phyloP scores from a whole-genome alignment of 305 asterid species.

The Lippia alba region DNA sequence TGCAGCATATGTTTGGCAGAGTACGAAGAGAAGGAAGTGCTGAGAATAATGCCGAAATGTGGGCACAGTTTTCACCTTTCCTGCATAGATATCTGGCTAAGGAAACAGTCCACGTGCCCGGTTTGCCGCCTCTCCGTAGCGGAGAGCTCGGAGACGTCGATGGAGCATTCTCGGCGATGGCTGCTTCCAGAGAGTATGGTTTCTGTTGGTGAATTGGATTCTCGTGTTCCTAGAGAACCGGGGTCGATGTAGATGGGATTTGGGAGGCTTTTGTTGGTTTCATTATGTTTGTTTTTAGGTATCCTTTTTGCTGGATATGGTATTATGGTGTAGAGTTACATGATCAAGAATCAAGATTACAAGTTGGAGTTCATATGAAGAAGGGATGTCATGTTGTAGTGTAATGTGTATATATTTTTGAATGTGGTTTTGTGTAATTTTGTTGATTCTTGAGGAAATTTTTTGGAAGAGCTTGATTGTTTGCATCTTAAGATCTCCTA shows the following conservation, averaged over 20 bases:
- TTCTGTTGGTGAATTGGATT: constrained; percentile 40
- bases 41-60: constrained; percentile 87
- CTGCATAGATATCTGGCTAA: constrained; percentile 86
- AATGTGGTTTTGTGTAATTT: constrained; percentile 12
- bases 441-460: no score
- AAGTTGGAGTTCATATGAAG: background rate
- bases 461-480: background rate
- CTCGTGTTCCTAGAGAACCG: constrained; percentile 45
- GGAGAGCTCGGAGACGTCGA: constrained; percentile 1
- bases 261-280: background rate
- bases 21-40: constrained; percentile 77
- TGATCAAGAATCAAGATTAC: background rate
- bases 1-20: constrained; percentile 81
- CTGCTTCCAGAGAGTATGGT: constrained; percentile 52
- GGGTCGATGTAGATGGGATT: constrained; percentile 31
- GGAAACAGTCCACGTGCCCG: constrained; percentile 88
- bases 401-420: constrained; percentile 34
- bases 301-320: background rate
- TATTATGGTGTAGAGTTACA: constrained; percentile 7
- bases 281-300: background rate
- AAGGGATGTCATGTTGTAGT: constrained; percentile 15
- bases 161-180: constrained; percentile 69
- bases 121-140: constrained; percentile 79
- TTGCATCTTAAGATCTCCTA: background rate
- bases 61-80: constrained; percentile 84